Evolutionary conservation across 768 basidiomycete genomes (phyloP).

Genomic region (Mycena rebaudengoi): DNA sequence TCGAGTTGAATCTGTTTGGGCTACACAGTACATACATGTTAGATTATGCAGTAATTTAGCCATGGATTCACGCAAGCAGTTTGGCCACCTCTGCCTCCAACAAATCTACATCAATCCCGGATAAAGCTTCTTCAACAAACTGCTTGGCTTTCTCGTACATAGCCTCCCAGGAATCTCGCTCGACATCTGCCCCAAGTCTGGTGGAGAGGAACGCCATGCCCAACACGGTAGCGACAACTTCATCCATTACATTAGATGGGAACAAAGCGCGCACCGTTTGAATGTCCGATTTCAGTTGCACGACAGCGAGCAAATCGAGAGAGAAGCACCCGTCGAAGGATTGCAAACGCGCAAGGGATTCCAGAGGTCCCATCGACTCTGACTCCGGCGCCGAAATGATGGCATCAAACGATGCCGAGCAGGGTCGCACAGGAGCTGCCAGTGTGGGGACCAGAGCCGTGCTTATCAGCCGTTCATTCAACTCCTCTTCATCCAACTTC

Average conservation of each 20-base stretch:
- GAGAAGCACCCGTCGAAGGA: constrained; percentile 24
- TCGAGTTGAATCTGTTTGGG: no score
- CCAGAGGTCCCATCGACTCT: background rate
- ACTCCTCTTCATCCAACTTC: no score
- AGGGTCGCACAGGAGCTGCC: no score
- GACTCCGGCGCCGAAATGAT: background rate
- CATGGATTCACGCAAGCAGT: no score
- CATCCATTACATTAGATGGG: background rate
- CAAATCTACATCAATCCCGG: no score
- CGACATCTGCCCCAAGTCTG: background rate
- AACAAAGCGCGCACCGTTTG: background rate
- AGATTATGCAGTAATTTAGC: no score
- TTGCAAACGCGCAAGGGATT: constrained; percentile 21
- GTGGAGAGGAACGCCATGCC: constrained; percentile 4
- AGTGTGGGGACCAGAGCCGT: no score
- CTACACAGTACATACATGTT: no score
- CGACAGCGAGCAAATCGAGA: background rate
- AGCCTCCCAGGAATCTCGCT: constrained; percentile 13
- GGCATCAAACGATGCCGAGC: no score
- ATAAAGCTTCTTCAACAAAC: no score
- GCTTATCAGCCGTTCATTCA: no score
- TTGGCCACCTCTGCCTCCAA: no score
- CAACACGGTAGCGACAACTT: constrained; percentile 3
- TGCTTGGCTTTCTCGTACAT: constrained; percentile 11
- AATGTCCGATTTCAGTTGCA: background rate